Percentiles rank a stretch among this genome's conserved stretches.
Evolutionary conservation across 352 stramenopile genomes (phyloP).

Genomic region (Globisporangium cederbergense): DNA sequence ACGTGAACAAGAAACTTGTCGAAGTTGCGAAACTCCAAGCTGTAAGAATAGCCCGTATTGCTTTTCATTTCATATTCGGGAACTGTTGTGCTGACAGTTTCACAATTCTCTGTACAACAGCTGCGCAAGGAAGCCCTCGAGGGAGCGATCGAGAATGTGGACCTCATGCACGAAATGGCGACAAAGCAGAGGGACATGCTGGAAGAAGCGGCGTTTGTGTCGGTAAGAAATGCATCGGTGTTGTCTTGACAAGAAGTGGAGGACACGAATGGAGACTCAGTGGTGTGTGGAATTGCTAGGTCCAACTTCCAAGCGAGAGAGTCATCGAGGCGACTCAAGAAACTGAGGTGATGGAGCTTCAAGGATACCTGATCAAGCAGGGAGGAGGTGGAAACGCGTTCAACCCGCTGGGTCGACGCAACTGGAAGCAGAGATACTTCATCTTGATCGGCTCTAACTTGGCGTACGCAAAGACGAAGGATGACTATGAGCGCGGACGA

Average conservation of each 20-base stretch:
- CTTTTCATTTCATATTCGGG: not conserved
- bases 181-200: conserved; percentile 67
- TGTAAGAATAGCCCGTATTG: conserved; percentile 25
- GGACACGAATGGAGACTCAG: not conserved
- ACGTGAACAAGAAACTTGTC: conserved; percentile 64
- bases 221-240: conserved; percentile 29
- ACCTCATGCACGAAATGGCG: conserved; percentile 62
- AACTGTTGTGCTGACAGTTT: not conserved
- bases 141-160: conserved; percentile 60
- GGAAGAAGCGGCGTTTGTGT: conserved; percentile 77
- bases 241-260: not conserved
- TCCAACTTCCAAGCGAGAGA: conserved; percentile 75
- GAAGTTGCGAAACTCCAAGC: conserved; percentile 63
- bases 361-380: conserved; percentile 88
- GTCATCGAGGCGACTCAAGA: conserved; percentile 78
- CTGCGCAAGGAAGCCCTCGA: conserved; percentile 70
- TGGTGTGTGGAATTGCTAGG: conserved; percentile 19
- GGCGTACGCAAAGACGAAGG: conserved; percentile 82
- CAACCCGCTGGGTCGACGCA: conserved; percentile 75
- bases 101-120: conserved; percentile 20
- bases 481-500: conserved; percentile 82
- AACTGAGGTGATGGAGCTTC: conserved; percentile 51
- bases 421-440: conserved; percentile 90
- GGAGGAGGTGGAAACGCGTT: conserved; percentile 72
- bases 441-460: conserved; percentile 67